Evolutionary conservation across 1,284 basidiomycete species (phyloP), one percentile per base, ranked within the genome.

Genomic region (Fomitopsis palustris): DNA sequence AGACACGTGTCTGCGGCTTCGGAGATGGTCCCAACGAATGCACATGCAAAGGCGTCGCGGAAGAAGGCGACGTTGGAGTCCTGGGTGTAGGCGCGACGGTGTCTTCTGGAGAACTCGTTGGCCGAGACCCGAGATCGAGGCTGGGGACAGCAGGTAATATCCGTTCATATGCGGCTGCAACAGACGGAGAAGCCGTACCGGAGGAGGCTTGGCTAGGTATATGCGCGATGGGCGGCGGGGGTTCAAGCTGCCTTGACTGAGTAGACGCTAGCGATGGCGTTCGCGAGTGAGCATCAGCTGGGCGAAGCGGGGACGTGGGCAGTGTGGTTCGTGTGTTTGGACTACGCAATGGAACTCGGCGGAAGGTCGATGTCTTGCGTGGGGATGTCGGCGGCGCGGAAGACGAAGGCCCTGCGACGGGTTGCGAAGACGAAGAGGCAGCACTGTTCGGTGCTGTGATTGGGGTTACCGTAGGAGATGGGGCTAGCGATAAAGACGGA

Each of bases 321-420:
- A 77, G 56, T 0, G 75, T 64, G 33, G 72, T 63, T 41, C 75
- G 75, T 19, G 69, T 33, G 7, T 69, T 61, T 5, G 77, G 59
- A 45, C 74, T 72, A 27, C 79, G 81, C 17, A 75, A 72, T 14
- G 82, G 81, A 25, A 88, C 69, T 58, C 80, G 83, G 37, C 88
- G 78, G 68, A 88, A 87, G 0, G 84, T 87, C 2, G 87, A 83
- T 1, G 76, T 64, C 64, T 76, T 84, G 16, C 78, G 75, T 16
- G 75, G 55, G 25, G 72, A 63, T 16, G 70, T n/a, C 49, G 61
- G 29, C 10, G 71, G 62, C 37, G 61, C 62, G 5, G 66, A 55
- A 7, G 61, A 61, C 10, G 66, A 69, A 9, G 69, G 67, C 1
- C 67, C 67, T 9, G 69, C 63, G 6, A 64, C 55, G 2, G 66